Base-by-base conservation (phyloP, 768 basidiomycete species). In the Kwoniella pini region DNA sequence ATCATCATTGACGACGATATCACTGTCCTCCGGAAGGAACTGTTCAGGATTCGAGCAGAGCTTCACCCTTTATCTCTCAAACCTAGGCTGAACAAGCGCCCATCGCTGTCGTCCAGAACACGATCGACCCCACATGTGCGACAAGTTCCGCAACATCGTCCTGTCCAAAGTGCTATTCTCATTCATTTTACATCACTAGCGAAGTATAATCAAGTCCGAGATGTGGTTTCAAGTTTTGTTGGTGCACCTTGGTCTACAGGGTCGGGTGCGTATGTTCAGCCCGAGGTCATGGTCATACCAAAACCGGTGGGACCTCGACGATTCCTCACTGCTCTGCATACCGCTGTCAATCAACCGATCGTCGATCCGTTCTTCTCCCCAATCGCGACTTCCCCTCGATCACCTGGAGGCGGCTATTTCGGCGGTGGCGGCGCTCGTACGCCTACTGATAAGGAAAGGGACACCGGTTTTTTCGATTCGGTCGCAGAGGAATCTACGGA, bases 221-320 rank as follows among this genome's bases (percentile, higher is more conserved):
- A 97, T 67, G 82, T 87, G 11, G 82, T 98, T 19, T 88, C 93
- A 66, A 85, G 85, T 17, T 81, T 87, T 19, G 80, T 88, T 49
- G 63, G 76, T 77, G 38, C 82, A 82, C 81, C 70, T 73, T 80
- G 22, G 81, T 82, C 68, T 4, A 54, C 65, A 30, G 56, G 53
- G 13, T 39, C 48, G 3, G 64, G 64, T 3, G 49, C 69, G 4
- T 69, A 69, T 24, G 46, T 59, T 15, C 77, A 88, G 11, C 88
- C 96, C 0, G 96, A 99, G 69, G 85, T 99, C 27, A 90, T 98
- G 84, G 91, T 99, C 67, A 88, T 98, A 38, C 95, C 94, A 21
- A 99, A 98, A 79, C 95, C 95, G 10, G 94, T 90, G 17, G 95
- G 96, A 4, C 96, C 96, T 6, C 86, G 95, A 38, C 86, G 95